Evolutionary conservation across 1,139 yeast genomes (phyloP), one percentile per base, ranked within the genome.

Genomic region (Williopsis jadinii): DNA sequence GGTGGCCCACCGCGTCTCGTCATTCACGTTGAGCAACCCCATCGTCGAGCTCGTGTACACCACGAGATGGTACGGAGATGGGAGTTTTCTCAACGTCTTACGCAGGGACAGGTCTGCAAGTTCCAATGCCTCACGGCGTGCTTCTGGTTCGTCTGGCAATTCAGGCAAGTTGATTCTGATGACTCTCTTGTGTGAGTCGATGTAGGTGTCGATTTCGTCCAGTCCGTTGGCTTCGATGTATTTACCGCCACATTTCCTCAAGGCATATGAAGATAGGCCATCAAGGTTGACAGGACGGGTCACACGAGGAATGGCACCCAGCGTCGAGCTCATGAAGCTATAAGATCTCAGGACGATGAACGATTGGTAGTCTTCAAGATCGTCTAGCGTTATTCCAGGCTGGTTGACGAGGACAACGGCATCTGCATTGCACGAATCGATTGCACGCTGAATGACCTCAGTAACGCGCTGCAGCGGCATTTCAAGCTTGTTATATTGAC

Each of bases 341-440:
- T 80, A 77, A 40, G 72, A 70, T 40, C 81, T 64, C 24, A 84
- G 53, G 48, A 73, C 69, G 1, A 67, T 69, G 73, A 85, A 83
- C 26, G 67, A 60, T 4, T 68, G 53, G 14, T 54, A 60, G 41
- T 58, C 56, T 28, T 67, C 65, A 45, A 86, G 66, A 59, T 86
- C 95, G n/a, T 63, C 62, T 39, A 71, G 63, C 2, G 61, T 60
- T 41, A 86, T 59, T 0, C 94, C 94, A 0, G 95, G 95, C 36
- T 77, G 77, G 53, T 84, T 75, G 1, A 85, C 67, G 12, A 86
- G 60, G 2, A 87, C 54, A 51, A 82, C 84, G 1, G 81, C 84
- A 56, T 85, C 84, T 0, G 90, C 75, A 1, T 79, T 64, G 55
- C 95, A 87, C 34, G 71, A 68, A 3, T 78, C 75, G 11, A 80